These are phyloP conservation scores for Penicillium sp. DNA, from an alignment of 2,329 filamentous ascomycete genomes.

Conservation along the genomic window DNA sequence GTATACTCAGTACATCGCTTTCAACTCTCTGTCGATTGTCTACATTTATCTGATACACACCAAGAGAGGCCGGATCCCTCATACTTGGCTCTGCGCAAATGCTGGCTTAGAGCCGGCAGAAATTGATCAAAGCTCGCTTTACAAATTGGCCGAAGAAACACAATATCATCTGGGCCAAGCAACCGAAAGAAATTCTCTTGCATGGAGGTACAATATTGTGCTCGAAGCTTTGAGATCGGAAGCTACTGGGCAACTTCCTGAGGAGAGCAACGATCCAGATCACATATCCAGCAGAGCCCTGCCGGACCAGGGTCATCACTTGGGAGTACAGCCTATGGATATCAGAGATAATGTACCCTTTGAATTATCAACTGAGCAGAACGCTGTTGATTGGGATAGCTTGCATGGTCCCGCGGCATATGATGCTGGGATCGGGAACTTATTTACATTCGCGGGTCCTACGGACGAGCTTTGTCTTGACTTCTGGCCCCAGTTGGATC, in stretches of 20 bases:
- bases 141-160: constrained; percentile 17
- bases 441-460: constrained; percentile 23
- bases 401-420: neutral
- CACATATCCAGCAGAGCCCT: neutral
- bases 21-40: constrained; percentile 28
- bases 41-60: constrained; percentile 28
- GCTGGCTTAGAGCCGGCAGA: neutral
- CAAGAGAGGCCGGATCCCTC: constrained; percentile 19
- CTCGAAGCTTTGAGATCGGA: constrained; percentile 5
- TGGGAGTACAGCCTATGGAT: neutral
- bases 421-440: constrained; percentile 19
- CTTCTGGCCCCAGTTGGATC: constrained; percentile 34
- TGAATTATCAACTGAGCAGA: neutral
- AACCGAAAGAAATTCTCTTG: constrained; percentile 6
- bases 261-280: neutral
- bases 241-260: neutral
- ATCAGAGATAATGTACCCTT: neutral
- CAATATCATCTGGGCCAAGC: constrained; percentile 5
- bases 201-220: constrained; percentile 8
- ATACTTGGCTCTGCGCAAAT: neutral
- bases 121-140: constrained; percentile 18
- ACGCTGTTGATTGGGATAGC: constrained; percentile 1
- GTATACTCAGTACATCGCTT: constrained; percentile 31
- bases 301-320: neutral
- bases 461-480: constrained; percentile 27